Evolutionary conservation across 2,329 filamentous ascomycete species (phyloP), one percentile per base, ranked within the genome.

Genomic region (Paraconiothyrium brasiliense): DNA sequence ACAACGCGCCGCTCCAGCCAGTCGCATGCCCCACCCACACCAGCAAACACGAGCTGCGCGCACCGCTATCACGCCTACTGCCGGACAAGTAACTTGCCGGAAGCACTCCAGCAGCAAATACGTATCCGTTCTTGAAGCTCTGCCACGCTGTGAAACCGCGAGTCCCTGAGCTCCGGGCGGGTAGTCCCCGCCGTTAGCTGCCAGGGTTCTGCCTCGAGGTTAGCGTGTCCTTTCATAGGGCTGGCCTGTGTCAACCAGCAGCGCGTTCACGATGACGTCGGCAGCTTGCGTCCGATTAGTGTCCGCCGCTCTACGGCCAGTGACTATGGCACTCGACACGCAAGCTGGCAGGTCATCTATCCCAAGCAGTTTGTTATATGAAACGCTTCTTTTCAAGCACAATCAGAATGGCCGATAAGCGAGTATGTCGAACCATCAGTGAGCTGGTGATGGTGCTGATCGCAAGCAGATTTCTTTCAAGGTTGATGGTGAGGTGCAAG

Each of bases 401-500:
- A 61, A 61, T 67, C 67, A 75, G 11, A 58, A 78, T 78, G 76
- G 67, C 75, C 46, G 67, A 58, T 63, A 77, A 76, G 67, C 71
- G 76, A 66, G 76, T 78, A 61, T 57, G 74, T 71, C 48, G 56
- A 60, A 9, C 41, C 52, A 20, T 13, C n/a, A 39, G 20, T 24
- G 44, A 39, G 22, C 43, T 30, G 60, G 50, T 66, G 60, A 48
- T 66, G 62, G 39, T 47, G 54, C 67, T 72, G 52, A 76, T 60
- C 47, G 47, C 47, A 44, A 24, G 20, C 61, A 84, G 82, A 83
- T 84, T 60, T 77, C 77, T 10, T 84, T 80, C 78, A 82, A 76
- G 62, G 83, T 84, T 62, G 71, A 79, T 27, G 83, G 83, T 59
- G 67, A 76, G 32, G 82, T 84, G 41, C 82, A 84, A 72, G 83